Evolutionary conservation across 129 eudicot genomes (phyloP).

Genomic region (Mikania micrantha): DNA sequence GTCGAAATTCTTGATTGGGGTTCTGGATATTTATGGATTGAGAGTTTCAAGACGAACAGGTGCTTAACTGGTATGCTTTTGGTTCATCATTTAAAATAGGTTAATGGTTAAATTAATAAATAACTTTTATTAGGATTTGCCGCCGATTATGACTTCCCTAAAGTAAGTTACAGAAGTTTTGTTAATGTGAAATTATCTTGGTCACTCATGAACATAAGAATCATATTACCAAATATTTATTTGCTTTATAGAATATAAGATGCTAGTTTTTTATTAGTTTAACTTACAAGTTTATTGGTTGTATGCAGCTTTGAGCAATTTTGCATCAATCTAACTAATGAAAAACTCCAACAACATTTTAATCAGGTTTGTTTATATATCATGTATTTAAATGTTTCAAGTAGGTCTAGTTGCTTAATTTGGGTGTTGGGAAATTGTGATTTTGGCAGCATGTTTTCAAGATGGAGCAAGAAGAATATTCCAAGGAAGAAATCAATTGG

Average conservation of each 20-base stretch:
- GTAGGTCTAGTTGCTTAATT: slow-evolving; percentile 6
- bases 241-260: slow-evolving; percentile 1
- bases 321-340: slow-evolving; percentile 85
- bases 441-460: slow-evolving; percentile 88
- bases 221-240: slow-evolving; percentile 5
- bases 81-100: slow-evolving; percentile 40
- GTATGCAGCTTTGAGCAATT: slow-evolving; percentile 94
- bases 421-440: slow-evolving; percentile 7
- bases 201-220: background rate
- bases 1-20: slow-evolving; percentile 73
- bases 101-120: slow-evolving; percentile 24
- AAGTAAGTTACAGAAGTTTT: background rate
- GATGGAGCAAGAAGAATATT: slow-evolving; percentile 96
- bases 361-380: slow-evolving; percentile 59
- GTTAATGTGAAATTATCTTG: background rate
- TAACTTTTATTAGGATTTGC: background rate
- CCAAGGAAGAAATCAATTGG: slow-evolving; percentile 88
- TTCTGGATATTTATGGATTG: slow-evolving; percentile 93
- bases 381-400: slow-evolving; percentile 3
- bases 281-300: background rate
- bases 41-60: slow-evolving; percentile 99
- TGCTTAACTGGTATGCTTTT: slow-evolving; percentile 98
- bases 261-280: slow-evolving; percentile 13
- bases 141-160: background rate
- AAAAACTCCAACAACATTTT: slow-evolving; percentile 96